phyloP scores from a whole-genome alignment of 345 rosid species.

The Rhodomyrtus tomentosa region DNA sequence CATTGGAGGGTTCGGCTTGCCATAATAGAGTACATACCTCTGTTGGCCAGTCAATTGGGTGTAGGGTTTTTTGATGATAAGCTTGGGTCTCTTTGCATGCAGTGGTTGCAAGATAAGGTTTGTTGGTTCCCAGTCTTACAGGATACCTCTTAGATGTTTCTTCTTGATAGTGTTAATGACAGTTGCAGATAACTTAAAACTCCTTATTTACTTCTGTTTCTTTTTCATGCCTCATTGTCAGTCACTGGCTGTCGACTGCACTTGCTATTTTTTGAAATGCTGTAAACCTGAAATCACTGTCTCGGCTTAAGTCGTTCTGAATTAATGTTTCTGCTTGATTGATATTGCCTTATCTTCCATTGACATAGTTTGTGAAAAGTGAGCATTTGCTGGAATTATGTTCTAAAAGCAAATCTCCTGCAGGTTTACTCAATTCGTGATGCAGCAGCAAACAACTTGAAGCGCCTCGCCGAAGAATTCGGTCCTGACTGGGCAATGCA shows the following conservation, averaged over 20 bases:
- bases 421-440: conserved; percentile 43
- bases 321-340: not conserved
- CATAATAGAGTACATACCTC: conserved; percentile 89
- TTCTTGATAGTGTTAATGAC: not conserved
- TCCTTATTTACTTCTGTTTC: not conserved
- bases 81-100: conserved; percentile 96
- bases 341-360: not conserved
- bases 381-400: not conserved
- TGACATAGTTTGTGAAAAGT: not conserved
- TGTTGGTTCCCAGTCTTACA: not conserved
- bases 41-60: conserved; percentile 90
- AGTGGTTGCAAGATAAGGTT: conserved; percentile 97
- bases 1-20: conserved; percentile 98
- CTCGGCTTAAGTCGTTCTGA: not conserved
- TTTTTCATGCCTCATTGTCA: not conserved
- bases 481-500: conserved; percentile 47
- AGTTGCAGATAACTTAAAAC: not conserved
- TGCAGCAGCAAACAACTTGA: conserved; percentile 43
- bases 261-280: not conserved
- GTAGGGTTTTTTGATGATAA: conserved; percentile 88
- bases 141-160: not conserved
- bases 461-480: conserved; percentile 45
- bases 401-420: not conserved
- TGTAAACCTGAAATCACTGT: not conserved
- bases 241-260: not conserved